Base-by-base conservation (phyloP, 192 early-diverging fungal genomes). In the Gaertneriomyces sp. region DNA sequence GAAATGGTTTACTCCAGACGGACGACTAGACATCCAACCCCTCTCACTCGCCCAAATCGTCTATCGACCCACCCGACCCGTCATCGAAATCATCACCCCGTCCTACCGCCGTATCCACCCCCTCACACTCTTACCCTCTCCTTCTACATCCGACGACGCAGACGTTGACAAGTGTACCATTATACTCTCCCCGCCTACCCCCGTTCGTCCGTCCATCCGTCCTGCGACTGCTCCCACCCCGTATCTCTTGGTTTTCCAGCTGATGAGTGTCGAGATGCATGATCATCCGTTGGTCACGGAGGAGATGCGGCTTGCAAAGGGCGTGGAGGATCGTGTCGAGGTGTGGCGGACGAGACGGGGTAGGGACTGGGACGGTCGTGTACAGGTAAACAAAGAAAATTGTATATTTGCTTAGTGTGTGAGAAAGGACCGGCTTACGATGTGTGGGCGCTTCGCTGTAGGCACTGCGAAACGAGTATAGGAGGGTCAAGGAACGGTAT, bases 201-300 rank as follows among this genome's bases (percentile, higher is more conserved):
- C 6, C 66, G 74, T 50, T 20, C 61, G 33, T 20, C 64, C 20
- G 58, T 59, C 5, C 19, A 63, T 7, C 57, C 14, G 54, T 17
- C 63, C 64, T 11, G 66, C 52, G 42, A 45, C 71, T 1, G 39
- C 40, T 20, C 53, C 52, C 2, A 42, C 60, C 1, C 19, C 66
- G 14, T 66, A 39, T 50, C 40, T 11, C 11, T 57, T 45, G 2
- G 63, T 73, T 45, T 46, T 58, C 19, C 60, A 60, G 42, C 44
- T 66, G 4, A 59, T 83, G 16, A 65, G 75, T 39, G 47, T 84
- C 53, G 72, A 79, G 53, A 71, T 84, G 25, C 16, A 16, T 4
- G 72, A 79, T 12, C 82, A 84, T 69, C 80, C 77, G 42, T 60
- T 83, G 7, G 79, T 84, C 70, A 60, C 67, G 7, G 69, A 76